Percentiles rank a stretch among this genome's conserved stretches.
phyloP scores from a whole-genome alignment of 78 protist species.

The Isochrysis galbana region DNA sequence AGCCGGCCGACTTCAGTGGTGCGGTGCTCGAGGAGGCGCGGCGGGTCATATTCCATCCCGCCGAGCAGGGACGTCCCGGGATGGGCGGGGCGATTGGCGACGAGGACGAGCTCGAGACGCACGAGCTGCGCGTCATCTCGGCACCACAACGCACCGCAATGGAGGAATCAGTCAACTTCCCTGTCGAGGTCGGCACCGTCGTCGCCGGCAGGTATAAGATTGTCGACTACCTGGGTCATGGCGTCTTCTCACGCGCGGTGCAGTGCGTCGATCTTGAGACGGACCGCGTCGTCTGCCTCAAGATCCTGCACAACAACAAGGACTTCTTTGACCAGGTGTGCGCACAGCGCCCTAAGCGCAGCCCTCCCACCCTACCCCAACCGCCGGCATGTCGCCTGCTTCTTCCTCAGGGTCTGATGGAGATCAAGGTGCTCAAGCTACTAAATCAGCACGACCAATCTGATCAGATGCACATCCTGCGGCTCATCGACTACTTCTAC shows the following conservation, averaged over 20 bases:
- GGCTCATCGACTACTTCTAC: constrained; percentile 75
- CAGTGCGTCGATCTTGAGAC: constrained; percentile 62
- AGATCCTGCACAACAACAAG: constrained; percentile 74
- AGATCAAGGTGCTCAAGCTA: constrained; percentile 74
- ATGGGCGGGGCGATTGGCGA: no score
- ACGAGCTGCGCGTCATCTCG: no score
- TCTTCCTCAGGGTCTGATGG: background rate
- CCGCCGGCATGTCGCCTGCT: background rate
- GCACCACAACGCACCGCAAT: background rate
- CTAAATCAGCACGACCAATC: constrained; percentile 45
- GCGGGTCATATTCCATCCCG: no score
- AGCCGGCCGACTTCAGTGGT: no score
- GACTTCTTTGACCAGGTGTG: constrained; percentile 78
- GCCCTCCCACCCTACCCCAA: background rate
- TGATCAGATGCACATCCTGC: constrained; percentile 62
- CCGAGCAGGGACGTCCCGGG: no score
- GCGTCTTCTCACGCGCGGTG: constrained; percentile 69
- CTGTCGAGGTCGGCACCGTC: constrained; percentile 30
- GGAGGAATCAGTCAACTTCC: constrained; percentile 40
- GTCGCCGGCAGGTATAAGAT: constrained; percentile 71
- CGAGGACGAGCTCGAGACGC: no score
- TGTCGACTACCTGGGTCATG: constrained; percentile 60
- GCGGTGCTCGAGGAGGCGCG: no score
- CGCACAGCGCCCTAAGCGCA: background rate
- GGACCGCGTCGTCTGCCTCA: constrained; percentile 60